These are phyloP conservation scores for Nissolia schottii DNA, from an alignment of 306 rosid genomes.

Conservation along the genomic window DNA sequence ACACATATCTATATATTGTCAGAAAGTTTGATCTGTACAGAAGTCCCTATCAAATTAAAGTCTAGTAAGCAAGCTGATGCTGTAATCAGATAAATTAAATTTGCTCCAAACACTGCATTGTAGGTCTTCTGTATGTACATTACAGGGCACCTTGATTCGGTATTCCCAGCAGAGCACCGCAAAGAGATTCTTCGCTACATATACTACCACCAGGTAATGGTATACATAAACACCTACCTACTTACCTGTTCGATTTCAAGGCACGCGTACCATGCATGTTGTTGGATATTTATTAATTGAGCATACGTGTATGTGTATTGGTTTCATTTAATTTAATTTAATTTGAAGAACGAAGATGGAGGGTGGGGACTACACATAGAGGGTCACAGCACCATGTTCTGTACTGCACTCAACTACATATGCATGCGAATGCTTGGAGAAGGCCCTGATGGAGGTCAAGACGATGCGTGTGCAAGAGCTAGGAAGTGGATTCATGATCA, in stretches of 20 bases:
- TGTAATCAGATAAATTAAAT: background rate
- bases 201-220: slow-evolving; percentile 69
- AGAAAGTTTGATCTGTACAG: background rate
- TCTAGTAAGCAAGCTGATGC: background rate
- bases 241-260: background rate
- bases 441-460: slow-evolving; percentile 55
- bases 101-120: background rate
- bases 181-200: slow-evolving; percentile 72
- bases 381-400: slow-evolving; percentile 77
- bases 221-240: too few relatives aligned
- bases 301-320: too few relatives aligned
- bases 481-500: slow-evolving; percentile 73
- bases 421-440: slow-evolving; percentile 70
- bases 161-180: slow-evolving; percentile 40
- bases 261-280: too few relatives aligned
- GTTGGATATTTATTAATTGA: too few relatives aligned
- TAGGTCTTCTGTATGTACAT: slow-evolving; percentile 62
- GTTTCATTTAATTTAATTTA: too few relatives aligned
- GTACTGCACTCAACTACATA: slow-evolving; percentile 57
- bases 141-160: slow-evolving; percentile 50
- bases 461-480: slow-evolving; percentile 62
- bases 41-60: background rate
- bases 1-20: too few relatives aligned
- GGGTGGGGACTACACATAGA: slow-evolving; percentile 82
- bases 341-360: slow-evolving; percentile 70